These are phyloP conservation scores for Cystofilobasidium bisporidii DNA, from an alignment of 768 basidiomycete species.

Conservation along the genomic window DNA sequence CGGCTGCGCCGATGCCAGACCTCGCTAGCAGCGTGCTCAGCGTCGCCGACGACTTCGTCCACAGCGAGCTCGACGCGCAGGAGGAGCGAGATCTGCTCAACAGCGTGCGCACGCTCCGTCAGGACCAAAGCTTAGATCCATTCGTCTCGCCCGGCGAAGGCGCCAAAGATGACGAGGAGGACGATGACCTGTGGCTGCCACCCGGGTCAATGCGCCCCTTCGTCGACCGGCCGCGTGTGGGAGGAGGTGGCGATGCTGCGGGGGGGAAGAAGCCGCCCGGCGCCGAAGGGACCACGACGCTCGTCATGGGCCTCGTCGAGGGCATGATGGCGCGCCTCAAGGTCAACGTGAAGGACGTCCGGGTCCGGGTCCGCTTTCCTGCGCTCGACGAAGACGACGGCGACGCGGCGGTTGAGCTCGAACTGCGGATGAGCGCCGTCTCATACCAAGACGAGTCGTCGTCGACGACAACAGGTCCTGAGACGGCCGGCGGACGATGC, in stretches of 20 bases:
- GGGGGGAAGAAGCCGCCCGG: not conserved
- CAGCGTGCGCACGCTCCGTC: constrained; percentile 52
- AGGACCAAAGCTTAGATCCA: constrained; percentile 34
- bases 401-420: constrained; percentile 5
- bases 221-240: not conserved
- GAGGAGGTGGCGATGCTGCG: not conserved
- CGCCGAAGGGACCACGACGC: constrained; percentile 31
- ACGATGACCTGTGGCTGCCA: constrained; percentile 27
- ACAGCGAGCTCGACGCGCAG: constrained; percentile 61
- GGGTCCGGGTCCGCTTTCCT: constrained; percentile 29
- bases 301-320: constrained; percentile 41
- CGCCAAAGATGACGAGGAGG: constrained; percentile 19
- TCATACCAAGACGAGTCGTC: constrained; percentile 1
- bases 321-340: constrained; percentile 38
- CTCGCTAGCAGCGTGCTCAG: constrained; percentile 70
- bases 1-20: constrained; percentile 35
- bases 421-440: constrained; percentile 16
- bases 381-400: not conserved
- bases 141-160: constrained; percentile 2
- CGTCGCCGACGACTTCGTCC: constrained; percentile 77
- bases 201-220: constrained; percentile 34
- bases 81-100: constrained; percentile 64
- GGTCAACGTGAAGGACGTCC: constrained; percentile 35
- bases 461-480: not conserved
- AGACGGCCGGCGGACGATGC: not conserved